phyloP scores from a whole-genome alignment of 306 rosid genomes.

The Crataegus laevigata region DNA sequence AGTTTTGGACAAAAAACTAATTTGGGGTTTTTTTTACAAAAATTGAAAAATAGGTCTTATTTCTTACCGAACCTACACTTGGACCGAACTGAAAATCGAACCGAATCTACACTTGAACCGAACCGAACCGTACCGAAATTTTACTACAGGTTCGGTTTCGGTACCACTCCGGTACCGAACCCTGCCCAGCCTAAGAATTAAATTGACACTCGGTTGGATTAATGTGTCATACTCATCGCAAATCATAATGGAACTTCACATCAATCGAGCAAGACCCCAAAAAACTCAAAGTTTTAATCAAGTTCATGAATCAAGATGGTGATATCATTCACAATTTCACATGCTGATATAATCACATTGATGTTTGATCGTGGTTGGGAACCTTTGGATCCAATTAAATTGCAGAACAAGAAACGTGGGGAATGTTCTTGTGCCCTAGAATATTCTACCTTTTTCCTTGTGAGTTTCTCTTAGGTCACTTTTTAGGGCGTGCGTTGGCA shows the following conservation, averaged over 20 bases:
- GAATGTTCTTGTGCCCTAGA: neutral
- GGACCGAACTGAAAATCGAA: too few relatives aligned
- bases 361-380: neutral
- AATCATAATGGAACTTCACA: neutral
- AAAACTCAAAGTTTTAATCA: neutral
- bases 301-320: neutral
- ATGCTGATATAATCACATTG: neutral
- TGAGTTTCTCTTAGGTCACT: neutral
- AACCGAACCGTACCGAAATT: too few relatives aligned
- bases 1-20: too few relatives aligned
- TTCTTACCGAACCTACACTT: too few relatives aligned
- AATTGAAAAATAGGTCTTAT: too few relatives aligned
- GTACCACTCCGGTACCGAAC: too few relatives aligned
- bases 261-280: neutral
- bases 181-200: too few relatives aligned
- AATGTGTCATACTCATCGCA: neutral
- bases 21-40: too few relatives aligned
- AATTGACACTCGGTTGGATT: neutral
- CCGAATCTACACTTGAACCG: too few relatives aligned
- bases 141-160: too few relatives aligned
- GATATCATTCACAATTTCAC: neutral
- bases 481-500: neutral
- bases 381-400: neutral
- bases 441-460: neutral
- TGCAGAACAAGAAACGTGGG: neutral